Conservation (phyloP, 306 rosid species). For the Citrullus mucosospermus region DNA sequence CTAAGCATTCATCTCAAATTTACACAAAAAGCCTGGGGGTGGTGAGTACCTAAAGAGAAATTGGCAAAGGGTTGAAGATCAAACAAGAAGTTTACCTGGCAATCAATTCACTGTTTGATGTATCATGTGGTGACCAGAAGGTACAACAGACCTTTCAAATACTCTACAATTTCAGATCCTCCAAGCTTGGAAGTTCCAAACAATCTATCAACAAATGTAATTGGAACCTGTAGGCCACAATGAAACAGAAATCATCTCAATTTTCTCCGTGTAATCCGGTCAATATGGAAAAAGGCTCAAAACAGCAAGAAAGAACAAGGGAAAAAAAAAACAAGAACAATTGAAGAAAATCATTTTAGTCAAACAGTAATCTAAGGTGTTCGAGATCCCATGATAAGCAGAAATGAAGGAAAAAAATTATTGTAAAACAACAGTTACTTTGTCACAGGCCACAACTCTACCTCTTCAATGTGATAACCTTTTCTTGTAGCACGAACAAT, state of each 20-base stretch:
- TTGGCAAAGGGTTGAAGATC: neutral
- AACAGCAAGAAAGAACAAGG: neutral
- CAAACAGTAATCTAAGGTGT: neutral
- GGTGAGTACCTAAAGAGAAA: neutral
- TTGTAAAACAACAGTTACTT: neutral
- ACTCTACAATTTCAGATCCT: conserved; percentile 94
- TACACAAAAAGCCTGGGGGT: neutral
- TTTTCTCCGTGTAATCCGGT: neutral
- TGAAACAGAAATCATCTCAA: conserved; percentile 9
- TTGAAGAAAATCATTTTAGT: neutral
- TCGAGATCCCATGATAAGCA: neutral
- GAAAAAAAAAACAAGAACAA: neutral
- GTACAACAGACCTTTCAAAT: conserved; percentile 77
- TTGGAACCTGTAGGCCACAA: conserved; percentile 58
- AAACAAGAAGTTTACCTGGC: neutral
- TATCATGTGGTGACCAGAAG: conserved; percentile 63
- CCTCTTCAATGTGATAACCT: conserved; percentile 88
- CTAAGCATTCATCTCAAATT: neutral
- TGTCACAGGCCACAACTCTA: conserved; percentile 11
- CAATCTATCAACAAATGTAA: conserved; percentile 92
- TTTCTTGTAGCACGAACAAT: conserved; percentile 94
- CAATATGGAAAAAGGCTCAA: neutral
- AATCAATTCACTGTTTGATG: neutral
- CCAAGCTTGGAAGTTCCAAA: conserved; percentile 93
- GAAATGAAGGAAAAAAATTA: neutral